Evolutionary conservation across 106 monocot species (phyloP).

Genomic region (Dendrobium catenatum): DNA sequence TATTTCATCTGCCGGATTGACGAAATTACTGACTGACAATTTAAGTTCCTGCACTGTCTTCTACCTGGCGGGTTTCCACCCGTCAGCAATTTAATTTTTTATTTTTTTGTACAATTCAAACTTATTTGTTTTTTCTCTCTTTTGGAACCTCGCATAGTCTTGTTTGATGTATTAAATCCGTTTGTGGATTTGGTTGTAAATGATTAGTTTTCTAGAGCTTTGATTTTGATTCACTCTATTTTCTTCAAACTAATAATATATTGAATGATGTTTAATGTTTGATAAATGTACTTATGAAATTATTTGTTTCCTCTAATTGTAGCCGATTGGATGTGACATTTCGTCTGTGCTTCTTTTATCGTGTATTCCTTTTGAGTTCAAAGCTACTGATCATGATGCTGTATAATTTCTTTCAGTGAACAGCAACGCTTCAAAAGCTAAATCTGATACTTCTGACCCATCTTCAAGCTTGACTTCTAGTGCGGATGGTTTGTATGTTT

Average conservation of each 20-base stretch:
- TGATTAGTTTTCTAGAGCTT: neutral
- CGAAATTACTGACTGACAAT: neutral
- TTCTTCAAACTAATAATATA: neutral
- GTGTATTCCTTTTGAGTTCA: neutral
- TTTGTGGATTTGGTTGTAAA: neutral
- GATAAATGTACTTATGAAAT: neutral
- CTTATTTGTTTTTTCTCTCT: neutral
- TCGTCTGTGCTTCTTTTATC: neutral
- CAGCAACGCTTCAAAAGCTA: constrained; percentile 25
- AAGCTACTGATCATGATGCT: neutral
- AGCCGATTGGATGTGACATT: neutral
- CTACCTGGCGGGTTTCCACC: neutral
- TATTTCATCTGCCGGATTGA: neutral
- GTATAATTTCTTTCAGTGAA: constrained; percentile 29
- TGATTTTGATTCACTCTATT: neutral
- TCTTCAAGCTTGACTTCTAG: constrained; percentile 40
- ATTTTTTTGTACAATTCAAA: neutral
- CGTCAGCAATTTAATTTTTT: neutral
- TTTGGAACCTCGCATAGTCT: neutral
- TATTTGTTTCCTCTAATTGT: neutral
- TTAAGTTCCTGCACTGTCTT: neutral
- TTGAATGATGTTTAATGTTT: neutral
- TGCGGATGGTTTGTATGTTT: constrained; percentile 47
- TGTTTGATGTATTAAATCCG: neutral
- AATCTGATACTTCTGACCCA: constrained; percentile 33